A percentile compares a stretch with the other conserved stretches of the same genome.
Evolutionary conservation across 2,329 filamentous ascomycete genomes (phyloP).

Genomic region (Orbilia blumenaviensis): DNA sequence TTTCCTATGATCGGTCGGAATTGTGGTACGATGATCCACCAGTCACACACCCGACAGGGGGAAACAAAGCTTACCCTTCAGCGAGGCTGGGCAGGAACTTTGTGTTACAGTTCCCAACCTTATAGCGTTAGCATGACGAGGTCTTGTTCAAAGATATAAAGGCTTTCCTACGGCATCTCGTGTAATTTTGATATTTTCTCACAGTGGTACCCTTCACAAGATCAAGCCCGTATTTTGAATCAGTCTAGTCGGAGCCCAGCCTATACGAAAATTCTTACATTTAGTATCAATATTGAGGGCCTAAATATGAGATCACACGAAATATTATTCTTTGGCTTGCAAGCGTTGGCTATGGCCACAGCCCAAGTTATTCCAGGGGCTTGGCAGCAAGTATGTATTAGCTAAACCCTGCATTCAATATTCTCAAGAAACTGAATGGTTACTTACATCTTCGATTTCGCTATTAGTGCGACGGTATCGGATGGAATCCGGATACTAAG

Average conservation of each 20-base stretch:
- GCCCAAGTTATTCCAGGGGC: constrained; percentile 6
- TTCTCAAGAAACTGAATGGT: too few species aligned
- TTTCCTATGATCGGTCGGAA: not conserved
- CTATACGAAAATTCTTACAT: too few species aligned
- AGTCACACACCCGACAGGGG: not conserved
- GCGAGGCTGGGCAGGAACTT: not conserved
- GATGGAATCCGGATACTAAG: not conserved
- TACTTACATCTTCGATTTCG: too few species aligned
- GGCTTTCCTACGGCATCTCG: not conserved
- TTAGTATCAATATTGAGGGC: too few species aligned
- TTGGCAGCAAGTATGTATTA: constrained; percentile 26
- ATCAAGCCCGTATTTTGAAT: too few species aligned
- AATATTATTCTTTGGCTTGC: not conserved
- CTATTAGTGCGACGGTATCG: constrained; percentile 28
- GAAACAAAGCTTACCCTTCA: not conserved
- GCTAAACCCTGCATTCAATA: not conserved
- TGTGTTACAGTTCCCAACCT: not conserved
- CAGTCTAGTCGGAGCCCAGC: too few species aligned
- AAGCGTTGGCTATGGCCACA: not conserved
- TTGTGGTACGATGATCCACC: constrained; percentile 20
- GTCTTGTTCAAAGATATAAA: not conserved
- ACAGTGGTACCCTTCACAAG: too few species aligned
- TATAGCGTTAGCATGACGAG: not conserved
- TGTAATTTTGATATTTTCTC: too few species aligned
- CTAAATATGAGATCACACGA: not conserved